These are phyloP conservation scores for Saccharum spontaneum DNA, from an alignment of 176 grass and related monocot species.

Conservation along the genomic window DNA sequence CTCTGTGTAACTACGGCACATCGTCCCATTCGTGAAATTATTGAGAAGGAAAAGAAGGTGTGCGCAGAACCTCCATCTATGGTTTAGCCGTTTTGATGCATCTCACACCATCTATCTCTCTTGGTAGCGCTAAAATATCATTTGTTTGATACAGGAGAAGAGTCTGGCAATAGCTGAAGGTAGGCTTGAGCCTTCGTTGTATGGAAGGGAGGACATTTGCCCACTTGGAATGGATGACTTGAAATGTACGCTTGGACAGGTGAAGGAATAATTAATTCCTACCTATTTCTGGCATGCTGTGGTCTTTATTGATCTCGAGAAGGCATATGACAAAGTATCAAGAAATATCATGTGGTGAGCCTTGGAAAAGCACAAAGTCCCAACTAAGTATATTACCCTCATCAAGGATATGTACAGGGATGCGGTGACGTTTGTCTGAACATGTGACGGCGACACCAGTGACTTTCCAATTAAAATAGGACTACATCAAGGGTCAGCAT, in stretches of 20 bases:
- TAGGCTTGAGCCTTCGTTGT: constrained; percentile 43
- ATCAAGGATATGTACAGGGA: too few relatives aligned
- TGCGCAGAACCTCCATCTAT: background rate
- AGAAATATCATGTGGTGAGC: too few relatives aligned
- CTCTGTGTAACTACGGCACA: constrained; percentile 57
- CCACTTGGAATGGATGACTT: constrained; percentile 75
- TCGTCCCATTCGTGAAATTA: constrained; percentile 51
- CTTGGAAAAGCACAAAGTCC: too few relatives aligned
- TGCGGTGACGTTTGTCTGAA: too few relatives aligned
- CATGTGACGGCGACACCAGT: too few relatives aligned
- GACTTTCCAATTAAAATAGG: too few relatives aligned
- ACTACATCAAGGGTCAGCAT: too few relatives aligned
- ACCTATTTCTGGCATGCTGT: background rate
- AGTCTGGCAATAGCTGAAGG: constrained; percentile 43
- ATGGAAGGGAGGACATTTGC: constrained; percentile 47
- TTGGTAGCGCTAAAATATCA: background rate
- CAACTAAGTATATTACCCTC: too few relatives aligned
- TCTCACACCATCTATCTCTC: background rate
- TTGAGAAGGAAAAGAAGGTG: constrained; percentile 73
- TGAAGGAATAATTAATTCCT: constrained; percentile 1
- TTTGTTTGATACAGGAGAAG: constrained; percentile 48
- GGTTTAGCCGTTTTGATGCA: background rate
- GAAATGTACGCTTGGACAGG: constrained; percentile 61
- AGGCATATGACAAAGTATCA: too few relatives aligned
- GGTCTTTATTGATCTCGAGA: too few relatives aligned